Conservation (phyloP, 163 green algal species). For the Chlamydomonas reinhardtii region DNA sequence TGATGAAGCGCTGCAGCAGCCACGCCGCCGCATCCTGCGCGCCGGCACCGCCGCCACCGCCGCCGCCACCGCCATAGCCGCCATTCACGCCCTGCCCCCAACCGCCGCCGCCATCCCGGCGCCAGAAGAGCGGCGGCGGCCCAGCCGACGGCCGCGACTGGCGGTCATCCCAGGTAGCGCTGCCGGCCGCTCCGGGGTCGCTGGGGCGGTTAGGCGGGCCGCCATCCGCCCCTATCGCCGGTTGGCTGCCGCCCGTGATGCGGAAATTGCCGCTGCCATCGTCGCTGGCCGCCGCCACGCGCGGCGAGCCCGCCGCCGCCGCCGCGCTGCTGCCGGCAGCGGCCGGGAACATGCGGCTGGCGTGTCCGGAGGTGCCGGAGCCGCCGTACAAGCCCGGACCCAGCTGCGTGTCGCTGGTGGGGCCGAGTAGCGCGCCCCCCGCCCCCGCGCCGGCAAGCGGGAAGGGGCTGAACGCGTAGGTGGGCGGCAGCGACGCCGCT, state of each 20-base stretch:
- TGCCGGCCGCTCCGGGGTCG: background rate
- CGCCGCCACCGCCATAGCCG: background rate
- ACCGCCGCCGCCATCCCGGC: background rate
- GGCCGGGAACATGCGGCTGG: background rate
- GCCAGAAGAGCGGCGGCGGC: background rate
- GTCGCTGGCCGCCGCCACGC: too few relatives aligned
- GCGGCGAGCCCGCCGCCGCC: too few relatives aligned
- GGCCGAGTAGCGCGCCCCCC: too few relatives aligned
- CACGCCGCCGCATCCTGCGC: background rate
- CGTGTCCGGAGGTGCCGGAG: too few relatives aligned
- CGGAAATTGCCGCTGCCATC: too few relatives aligned
- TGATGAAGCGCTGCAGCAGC: slow-evolving; percentile 39
- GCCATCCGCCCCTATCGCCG: too few relatives aligned
- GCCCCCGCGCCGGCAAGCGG: too few relatives aligned
- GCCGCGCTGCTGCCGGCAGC: background rate
- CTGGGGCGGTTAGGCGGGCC: background rate
- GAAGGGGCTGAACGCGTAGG: too few relatives aligned
- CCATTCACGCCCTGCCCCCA: background rate
- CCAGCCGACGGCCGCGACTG: background rate
- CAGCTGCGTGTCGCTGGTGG: too few relatives aligned
- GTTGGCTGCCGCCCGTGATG: too few relatives aligned
- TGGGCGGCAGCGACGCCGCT: background rate
- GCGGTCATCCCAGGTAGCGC: background rate
- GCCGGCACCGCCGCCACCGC: background rate
- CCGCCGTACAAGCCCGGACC: too few relatives aligned